These are phyloP conservation scores for Trichosanthes truncata DNA, from an alignment of 306 rosid species.

Conservation along the genomic window DNA sequence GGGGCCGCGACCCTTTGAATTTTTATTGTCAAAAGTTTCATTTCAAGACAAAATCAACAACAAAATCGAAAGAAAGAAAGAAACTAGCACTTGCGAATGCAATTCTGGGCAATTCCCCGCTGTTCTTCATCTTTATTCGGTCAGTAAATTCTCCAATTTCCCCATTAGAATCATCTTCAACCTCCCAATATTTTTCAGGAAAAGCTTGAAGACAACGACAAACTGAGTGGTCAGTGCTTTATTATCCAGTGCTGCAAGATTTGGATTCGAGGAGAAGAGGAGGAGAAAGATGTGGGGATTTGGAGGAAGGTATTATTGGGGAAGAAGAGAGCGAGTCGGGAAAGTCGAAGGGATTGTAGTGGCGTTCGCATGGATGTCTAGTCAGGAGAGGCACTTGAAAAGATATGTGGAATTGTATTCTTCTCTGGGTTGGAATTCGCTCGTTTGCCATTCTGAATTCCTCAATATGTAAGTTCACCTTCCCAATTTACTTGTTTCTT, in stretches of 20 bases:
- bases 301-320: slow-evolving; percentile 84
- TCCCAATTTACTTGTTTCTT: neutral
- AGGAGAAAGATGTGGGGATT: slow-evolving; percentile 74
- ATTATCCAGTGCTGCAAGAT: neutral
- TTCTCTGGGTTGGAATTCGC: slow-evolving; percentile 75
- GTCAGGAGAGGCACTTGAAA: slow-evolving; percentile 62
- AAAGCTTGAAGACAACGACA: neutral
- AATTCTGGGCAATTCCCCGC: neutral
- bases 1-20: neutral
- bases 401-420: slow-evolving; percentile 64
- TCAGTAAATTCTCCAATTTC: neutral
- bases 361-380: slow-evolving; percentile 83
- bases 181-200: neutral
- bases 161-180: neutral
- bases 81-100: neutral
- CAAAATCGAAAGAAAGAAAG: neutral
- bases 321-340: slow-evolving; percentile 40
- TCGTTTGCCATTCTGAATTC: slow-evolving; percentile 70
- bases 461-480: slow-evolving; percentile 62
- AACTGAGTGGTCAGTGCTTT: neutral
- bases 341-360: slow-evolving; percentile 67
- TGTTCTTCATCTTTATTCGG: neutral
- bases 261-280: neutral
- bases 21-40: neutral
- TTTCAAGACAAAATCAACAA: neutral